Evolutionary conservation across 306 rosid genomes (phyloP), one percentile per base, ranked within the genome.

Genomic region (Herpetospermum pedunculosum): DNA sequence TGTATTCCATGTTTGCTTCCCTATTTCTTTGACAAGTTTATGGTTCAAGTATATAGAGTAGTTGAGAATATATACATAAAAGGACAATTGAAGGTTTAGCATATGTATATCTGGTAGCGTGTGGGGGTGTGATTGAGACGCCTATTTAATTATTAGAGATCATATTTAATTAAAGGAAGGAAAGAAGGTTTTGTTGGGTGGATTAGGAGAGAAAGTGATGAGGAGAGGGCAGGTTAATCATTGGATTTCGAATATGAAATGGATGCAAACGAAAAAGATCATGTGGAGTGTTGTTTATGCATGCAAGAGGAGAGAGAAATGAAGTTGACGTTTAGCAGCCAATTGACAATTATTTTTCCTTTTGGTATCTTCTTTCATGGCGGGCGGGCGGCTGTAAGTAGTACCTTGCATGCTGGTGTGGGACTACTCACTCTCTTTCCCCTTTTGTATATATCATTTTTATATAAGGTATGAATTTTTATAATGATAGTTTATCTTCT

Each of bases 181-280:
- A 72, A 83, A 79, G 85, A 81, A 74, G 54, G 73, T 41, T 43
- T 26, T 25, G 47, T 16, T 32, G 70, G 80, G 59, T 25, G 77
- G 81, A 76, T 76, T 75, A 80, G 78, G 79, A 77, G 82, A 67
- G 64, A 77, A 77, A 75, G 79, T 76, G 70, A 80, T 58, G n/a
- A 78, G 43, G 78, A 65, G 77, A 79, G 88, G 88, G 91, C 81
- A 83, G 92, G 88, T 91, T 77, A 48, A 83, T 69, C 73, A 69
- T 69, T 69, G 52, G 73, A 69, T 69, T 67, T 63, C 48, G 70
- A 63, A 63, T 63, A 63, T 37, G 14, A 63, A 6, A 63, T 37
- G 47, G 25, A 63, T 35, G 29, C 70, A 34, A 35, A 44, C 50
- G 40, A 69, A 69, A 43, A 44, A 7, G 37, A 44, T 69, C 73